Base-by-base conservation (phyloP, 176 grass and related monocot species). In the Eleusine coracana region DNA sequence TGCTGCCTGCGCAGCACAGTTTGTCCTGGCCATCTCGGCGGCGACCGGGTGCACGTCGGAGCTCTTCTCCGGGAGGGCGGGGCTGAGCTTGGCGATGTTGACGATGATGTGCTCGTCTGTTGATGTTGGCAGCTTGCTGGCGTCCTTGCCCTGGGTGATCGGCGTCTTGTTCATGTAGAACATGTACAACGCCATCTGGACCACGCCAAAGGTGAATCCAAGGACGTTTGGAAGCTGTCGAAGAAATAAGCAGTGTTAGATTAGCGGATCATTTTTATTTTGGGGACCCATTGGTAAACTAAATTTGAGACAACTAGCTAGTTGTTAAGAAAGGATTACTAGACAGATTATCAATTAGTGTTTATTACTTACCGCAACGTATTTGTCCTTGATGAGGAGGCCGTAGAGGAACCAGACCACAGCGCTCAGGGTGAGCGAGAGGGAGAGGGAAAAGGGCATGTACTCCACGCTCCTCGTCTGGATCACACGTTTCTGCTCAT, bases 361-460 rank as follows among this genome's bases (percentile, higher is more conserved):
- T 15, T n/a, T 25, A 11, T 52, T 5, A 80, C 7, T 74, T 89
- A 97, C 95, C 72, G 84, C 84, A 0, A 98, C 84, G 3, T 93
- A 98, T 87, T 89, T 87, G 84, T 98, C 95, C 76, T 91, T 92
- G 29, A 85, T 91, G 42, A 94, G 79, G 5, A 98, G 78, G 23
- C 95, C 95, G 28, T 97, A 97, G 41, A 91, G 79, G 85, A 94
- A 97, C 95, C 95, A 97, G 25, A 88, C 88, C 21, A 94, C 74
- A 0, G 95, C 90, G 39, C 92, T 94, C 16, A 97, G 45, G 27
- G 95, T 97, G 62, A 98, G 95, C 46, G 90, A 93, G 71, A 98
- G 83, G 7, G 95, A 98, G 52, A 98, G 90, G 1, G 62, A 88
- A 86, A 97, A 94, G 12, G 95, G 95, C 92, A 97, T 94, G 86